Conservation (phyloP, 345 rosid genomes). For the Brassica napus region Da-Ae NC_063441.1:20442501-20443000, state of each 20-base stretch:
- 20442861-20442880: conserved; percentile 12
- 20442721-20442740: conserved; percentile 49
- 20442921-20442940: conserved; percentile 1
- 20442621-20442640: conserved; percentile 52
- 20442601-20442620: neutral
- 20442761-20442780: conserved; percentile 44
- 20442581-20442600: neutral
- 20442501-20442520: conserved; percentile 13
- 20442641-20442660: conserved; percentile 93
- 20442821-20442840: conserved; percentile 68
- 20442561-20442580: neutral
- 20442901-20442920: neutral
- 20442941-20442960: neutral
- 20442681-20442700: conserved; percentile 46
- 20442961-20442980: conserved; percentile 11
- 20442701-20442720: conserved; percentile 44
- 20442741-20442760: conserved; percentile 40
- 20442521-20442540: neutral
- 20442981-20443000: neutral
- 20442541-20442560: conserved; percentile 2
- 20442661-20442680: conserved; percentile 76
- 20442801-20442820: conserved; percentile 74
- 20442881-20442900: conserved; percentile 9
- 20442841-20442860: neutral
- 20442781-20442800: conserved; percentile 62